phyloP scores from a whole-genome alignment of 2,329 filamentous ascomycete species.

The Xylaria digitata region DNA sequence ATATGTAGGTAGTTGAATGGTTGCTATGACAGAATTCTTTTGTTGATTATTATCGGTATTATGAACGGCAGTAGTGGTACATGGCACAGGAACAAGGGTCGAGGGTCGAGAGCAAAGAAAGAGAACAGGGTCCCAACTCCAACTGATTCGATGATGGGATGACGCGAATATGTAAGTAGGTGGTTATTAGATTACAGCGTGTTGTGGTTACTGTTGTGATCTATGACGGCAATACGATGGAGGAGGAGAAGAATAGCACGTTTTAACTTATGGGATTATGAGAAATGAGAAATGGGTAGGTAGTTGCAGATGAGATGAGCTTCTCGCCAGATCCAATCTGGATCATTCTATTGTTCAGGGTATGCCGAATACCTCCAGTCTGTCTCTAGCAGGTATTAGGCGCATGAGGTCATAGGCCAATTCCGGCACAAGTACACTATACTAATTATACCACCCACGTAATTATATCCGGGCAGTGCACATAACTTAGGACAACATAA shows the following conservation, averaged over 20 bases:
- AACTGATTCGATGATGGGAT: conserved; percentile 22
- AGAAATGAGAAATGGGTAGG: not conserved
- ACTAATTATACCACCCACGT: too few species aligned
- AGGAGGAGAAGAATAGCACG: not conserved
- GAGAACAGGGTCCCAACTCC: not conserved
- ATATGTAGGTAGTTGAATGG: not conserved
- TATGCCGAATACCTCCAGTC: not conserved
- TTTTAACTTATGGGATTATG: conserved; percentile 11
- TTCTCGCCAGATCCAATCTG: conserved; percentile 17
- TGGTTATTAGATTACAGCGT: conserved; percentile 3
- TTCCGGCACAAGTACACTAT: not conserved
- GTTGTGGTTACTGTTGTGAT: conserved; percentile 2
- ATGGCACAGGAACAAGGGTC: conserved; percentile 22
- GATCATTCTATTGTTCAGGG: conserved; percentile 18
- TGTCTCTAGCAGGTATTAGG: conserved; percentile 14
- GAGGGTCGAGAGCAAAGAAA: conserved; percentile 10
- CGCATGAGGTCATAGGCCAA: conserved; percentile 33
- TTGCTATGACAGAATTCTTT: conserved; percentile 16
- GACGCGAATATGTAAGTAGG: not conserved
- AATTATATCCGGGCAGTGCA: too few species aligned
- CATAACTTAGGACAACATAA: too few species aligned
- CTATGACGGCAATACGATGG: conserved; percentile 4
- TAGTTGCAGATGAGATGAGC: conserved; percentile 2
- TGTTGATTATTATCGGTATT: conserved; percentile 33
- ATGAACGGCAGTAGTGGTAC: conserved; percentile 14